These are phyloP conservation scores for Kalaharituber pfeilii DNA, from an alignment of 2,329 filamentous ascomycete genomes.

Conservation along the genomic window DNA sequence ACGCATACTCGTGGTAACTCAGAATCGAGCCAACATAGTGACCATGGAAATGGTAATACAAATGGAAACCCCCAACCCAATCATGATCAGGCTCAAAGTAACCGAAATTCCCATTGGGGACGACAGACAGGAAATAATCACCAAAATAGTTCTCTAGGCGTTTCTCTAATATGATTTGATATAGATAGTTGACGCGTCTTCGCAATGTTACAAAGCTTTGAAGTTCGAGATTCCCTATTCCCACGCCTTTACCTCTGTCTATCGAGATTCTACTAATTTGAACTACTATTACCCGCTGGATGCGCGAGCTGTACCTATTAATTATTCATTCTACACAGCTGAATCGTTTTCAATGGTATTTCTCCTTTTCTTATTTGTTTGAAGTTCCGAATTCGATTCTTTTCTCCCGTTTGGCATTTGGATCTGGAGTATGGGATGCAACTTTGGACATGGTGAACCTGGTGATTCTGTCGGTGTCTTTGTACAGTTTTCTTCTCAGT, in stretches of 20 bases:
- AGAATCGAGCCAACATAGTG: not conserved
- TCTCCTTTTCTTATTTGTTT: not conserved
- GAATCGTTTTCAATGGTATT: not conserved
- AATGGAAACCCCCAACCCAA: not conserved
- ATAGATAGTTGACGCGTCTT: not conserved
- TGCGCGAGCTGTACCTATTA: conserved; percentile 2
- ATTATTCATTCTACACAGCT: not conserved
- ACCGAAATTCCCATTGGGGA: not conserved
- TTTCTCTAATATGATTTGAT: not conserved
- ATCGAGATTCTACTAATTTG: not conserved
- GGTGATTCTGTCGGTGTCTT: not conserved
- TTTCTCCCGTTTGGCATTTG: conserved; percentile 2
- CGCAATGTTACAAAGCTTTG: not conserved
- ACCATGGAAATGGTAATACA: not conserved
- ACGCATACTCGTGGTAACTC: not conserved
- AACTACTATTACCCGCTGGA: conserved; percentile 1
- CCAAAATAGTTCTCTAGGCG: not conserved
- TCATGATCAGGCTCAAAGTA: not conserved
- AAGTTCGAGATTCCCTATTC: not conserved
- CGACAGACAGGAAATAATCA: not conserved
- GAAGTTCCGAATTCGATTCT: not conserved
- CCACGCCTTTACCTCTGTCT: not conserved
- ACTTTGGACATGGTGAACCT: not conserved
- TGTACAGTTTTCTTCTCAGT: conserved; percentile 2
- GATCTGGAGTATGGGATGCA: conserved; percentile 3